phyloP scores from a whole-genome alignment of 75 land plant species.

The Azolla pinnata region DNA sequence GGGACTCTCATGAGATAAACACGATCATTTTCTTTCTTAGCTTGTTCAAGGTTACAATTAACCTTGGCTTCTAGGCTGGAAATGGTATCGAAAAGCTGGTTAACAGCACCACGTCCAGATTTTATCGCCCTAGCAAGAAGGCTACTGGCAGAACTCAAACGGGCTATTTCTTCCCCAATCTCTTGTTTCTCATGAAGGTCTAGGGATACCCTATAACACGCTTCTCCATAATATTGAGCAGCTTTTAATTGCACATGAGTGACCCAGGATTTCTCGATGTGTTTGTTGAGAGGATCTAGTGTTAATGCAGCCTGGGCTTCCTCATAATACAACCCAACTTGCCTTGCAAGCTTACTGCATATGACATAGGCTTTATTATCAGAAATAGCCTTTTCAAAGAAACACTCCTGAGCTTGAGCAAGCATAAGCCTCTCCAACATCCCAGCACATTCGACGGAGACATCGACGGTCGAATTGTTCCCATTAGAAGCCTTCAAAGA shows the following conservation, averaged over 20 bases:
- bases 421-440: constrained; percentile 97
- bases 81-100: constrained; percentile 68
- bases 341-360: constrained; percentile 80
- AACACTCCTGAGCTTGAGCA: constrained; percentile 99
- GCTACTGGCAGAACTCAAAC: constrained; percentile 60
- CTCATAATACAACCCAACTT: constrained; percentile 83
- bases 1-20: constrained; percentile 98
- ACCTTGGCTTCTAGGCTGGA: constrained; percentile 59
- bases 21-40: constrained; percentile 89
- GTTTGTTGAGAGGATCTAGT: constrained; percentile 70
- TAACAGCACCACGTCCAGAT: constrained; percentile 64
- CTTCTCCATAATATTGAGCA: constrained; percentile 78
- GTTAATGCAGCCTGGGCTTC: constrained; percentile 70
- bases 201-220: constrained; percentile 65
- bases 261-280: constrained; percentile 88
- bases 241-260: constrained; percentile 93
- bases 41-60: constrained; percentile 77
- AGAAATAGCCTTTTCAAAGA: constrained; percentile 87
- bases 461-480: constrained; percentile 53
- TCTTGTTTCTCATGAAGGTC: constrained; percentile 91
- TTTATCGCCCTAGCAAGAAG: constrained; percentile 67
- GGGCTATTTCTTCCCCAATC: constrained; percentile 91
- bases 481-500: constrained; percentile 55
- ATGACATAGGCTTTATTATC: constrained; percentile 75
- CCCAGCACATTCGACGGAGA: constrained; percentile 78